Evolutionary conservation across 2,329 filamentous ascomycete genomes (phyloP), one percentile per base, ranked within the genome.

Genomic region (Fusarium albosuccineum): DNA sequence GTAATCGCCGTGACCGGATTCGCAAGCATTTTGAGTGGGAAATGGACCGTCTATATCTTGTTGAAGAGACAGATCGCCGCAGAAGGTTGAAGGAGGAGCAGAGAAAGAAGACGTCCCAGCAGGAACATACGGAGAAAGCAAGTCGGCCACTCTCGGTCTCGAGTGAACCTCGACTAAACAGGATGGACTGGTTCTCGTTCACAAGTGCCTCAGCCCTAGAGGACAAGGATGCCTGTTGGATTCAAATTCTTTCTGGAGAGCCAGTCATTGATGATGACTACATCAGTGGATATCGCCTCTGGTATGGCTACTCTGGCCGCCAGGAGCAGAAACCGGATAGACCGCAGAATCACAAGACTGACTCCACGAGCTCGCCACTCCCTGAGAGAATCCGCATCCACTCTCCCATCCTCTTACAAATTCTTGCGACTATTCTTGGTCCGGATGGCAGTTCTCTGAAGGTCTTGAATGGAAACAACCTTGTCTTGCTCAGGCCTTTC

Each of bases 21-120:
- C 59, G 60, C 9, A 56, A 59, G 40, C 45, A 51, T 13, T 66
- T 66, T 27, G 59, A 63, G 33, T 63, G 62, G 62, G 62, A 66
- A 3, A 27, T 66, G 51, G 60, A 66, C n/a, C 62, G 62, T 4
- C 55, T 66, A 3, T 59, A 51, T n/a, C 51, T 39, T 7, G 37
- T 5, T 10, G 37, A 39, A 16, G 37, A 39, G 9, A 17, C 9
- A 16, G 37, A 39, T 6, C n/a, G 9, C 3, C 37, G 37, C 9
- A 39, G 37, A 16, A 14, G 37, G n/a, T 16, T 22, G 22, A 22
- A 22, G 4, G 17, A 16, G 17, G 37, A 16, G 14, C 17, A 16
- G 37, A 39, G 37, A n/a, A 39, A 11, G 37, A 7, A 7, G n/a
- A 39, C 9, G 6, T 11, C 34, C 34, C 34, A 37, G n/a, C 37